These are phyloP conservation scores for Pichia sp. DNA, from an alignment of 1,139 yeast species.

Conservation along the genomic window DNA sequence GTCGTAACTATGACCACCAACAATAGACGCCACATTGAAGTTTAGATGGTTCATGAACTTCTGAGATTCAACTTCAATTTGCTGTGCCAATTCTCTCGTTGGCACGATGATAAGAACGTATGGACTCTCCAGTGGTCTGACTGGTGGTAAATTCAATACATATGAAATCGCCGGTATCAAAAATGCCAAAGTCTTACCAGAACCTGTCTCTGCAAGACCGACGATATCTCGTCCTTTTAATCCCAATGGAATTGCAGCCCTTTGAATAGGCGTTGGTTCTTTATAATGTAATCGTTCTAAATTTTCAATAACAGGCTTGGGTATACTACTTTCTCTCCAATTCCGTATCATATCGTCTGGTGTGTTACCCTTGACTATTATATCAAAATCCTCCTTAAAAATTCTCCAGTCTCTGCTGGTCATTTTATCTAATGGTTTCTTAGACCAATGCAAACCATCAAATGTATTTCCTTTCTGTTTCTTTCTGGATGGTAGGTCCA, in stretches of 20 bases:
- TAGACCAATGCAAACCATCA: constrained; percentile 57
- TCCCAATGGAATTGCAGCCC: constrained; percentile 83
- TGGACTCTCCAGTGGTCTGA: constrained; percentile 55
- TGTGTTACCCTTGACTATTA: constrained; percentile 55
- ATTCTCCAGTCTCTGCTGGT: constrained; percentile 87
- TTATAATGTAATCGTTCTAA: constrained; percentile 44
- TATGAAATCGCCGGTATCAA: constrained; percentile 70
- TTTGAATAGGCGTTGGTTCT: constrained; percentile 85
- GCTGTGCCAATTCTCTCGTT: constrained; percentile 90
- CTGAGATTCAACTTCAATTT: constrained; percentile 66
- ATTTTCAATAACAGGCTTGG: constrained; percentile 40
- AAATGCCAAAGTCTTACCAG: constrained; percentile 91
- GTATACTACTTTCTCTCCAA: constrained; percentile 67
- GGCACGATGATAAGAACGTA: constrained; percentile 77
- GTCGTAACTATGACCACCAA: constrained; percentile 89
- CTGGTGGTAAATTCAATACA: constrained; percentile 42
- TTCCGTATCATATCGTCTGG: constrained; percentile 61
- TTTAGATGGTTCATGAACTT: constrained; percentile 48
- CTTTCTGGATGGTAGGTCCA: constrained; percentile 17
- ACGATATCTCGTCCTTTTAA: constrained; percentile 61
- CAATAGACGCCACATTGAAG: constrained; percentile 56
- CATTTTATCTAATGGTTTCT: constrained; percentile 66
- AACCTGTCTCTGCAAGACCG: constrained; percentile 96
- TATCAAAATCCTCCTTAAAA: constrained; percentile 73
- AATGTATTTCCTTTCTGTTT: background rate